A percentile compares a stretch with the other conserved stretches of the same genome.
These are phyloP conservation scores for Ustilago vetiveriae DNA, from an alignment of 1,284 basidiomycete genomes.

Conservation along the genomic window DNA sequence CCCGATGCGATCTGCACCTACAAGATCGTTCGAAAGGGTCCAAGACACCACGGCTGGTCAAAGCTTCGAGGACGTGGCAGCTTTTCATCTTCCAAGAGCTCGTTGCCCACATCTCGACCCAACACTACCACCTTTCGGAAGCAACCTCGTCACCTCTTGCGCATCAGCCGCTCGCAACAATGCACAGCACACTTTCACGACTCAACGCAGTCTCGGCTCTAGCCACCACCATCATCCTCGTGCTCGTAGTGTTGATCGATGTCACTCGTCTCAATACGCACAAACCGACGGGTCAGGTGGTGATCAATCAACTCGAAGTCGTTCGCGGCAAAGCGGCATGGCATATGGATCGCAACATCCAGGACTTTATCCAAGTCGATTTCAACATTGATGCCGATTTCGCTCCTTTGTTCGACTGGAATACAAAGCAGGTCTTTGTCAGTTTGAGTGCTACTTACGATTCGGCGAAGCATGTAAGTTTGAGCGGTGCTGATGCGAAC, in stretches of 20 bases:
- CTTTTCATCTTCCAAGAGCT: neutral
- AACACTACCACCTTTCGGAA: too few species aligned
- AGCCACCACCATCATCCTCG: constrained; percentile 72
- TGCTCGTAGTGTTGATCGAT: constrained; percentile 69
- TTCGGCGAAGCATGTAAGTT: constrained; percentile 48
- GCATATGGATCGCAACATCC: constrained; percentile 55
- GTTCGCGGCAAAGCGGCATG: constrained; percentile 33
- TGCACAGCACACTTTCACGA: constrained; percentile 71
- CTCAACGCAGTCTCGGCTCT: constrained; percentile 79
- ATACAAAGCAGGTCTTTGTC: constrained; percentile 90
- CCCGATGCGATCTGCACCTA: neutral
- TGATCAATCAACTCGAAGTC: constrained; percentile 73
- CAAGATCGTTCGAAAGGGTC: too few species aligned
- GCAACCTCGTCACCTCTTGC: neutral
- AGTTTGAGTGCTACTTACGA: constrained; percentile 51
- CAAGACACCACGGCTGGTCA: neutral
- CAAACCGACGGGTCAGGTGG: constrained; percentile 71
- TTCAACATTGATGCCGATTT: constrained; percentile 73
- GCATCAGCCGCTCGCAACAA: too few species aligned
- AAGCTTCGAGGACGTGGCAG: neutral
- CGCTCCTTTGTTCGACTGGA: constrained; percentile 85
- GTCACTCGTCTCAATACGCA: constrained; percentile 40
- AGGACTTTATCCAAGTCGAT: constrained; percentile 54
- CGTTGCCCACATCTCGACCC: too few species aligned
- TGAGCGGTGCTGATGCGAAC: too few species aligned